Conservation (phyloP, 805 yeast species). For the Candida loeiensis region DNA sequence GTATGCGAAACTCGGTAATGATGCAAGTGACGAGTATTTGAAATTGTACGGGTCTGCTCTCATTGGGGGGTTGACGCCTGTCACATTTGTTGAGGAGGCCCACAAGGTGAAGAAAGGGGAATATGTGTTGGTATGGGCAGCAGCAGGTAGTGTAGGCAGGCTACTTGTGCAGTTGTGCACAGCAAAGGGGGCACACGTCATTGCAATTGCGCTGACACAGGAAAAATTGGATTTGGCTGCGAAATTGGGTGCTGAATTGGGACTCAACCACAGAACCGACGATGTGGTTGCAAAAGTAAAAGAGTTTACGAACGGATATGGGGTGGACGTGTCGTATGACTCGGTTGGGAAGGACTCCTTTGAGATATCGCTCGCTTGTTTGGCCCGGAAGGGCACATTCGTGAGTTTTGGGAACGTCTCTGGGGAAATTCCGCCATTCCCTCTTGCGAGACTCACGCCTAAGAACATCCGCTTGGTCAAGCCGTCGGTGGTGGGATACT, state of each 20-base stretch:
- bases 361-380: conserved; percentile 54
- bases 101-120: conserved; percentile 69
- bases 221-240: conserved; percentile 69
- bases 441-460: conserved; percentile 46
- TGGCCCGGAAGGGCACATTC: conserved; percentile 70
- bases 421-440: conserved; percentile 75
- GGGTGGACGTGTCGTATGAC: conserved; percentile 69
- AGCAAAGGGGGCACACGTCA: conserved; percentile 69
- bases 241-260: conserved; percentile 70
- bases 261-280: conserved; percentile 53
- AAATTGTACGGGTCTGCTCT: conserved; percentile 58
- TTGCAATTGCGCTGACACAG: conserved; percentile 78
- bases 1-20: conserved; percentile 48
- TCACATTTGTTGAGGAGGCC: conserved; percentile 65
- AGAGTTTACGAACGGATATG: conserved; percentile 61
- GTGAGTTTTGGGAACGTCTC: conserved; percentile 83
- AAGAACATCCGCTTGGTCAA: conserved; percentile 64
- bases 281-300: conserved; percentile 53
- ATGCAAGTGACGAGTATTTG: conserved; percentile 45
- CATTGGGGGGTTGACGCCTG: conserved; percentile 76
- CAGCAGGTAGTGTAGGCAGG: conserved; percentile 93
- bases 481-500: conserved; percentile 54
- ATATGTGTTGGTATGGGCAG: conserved; percentile 76
- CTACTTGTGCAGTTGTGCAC: conserved; percentile 62
- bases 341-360: conserved; percentile 77